Conservation (phyloP, 306 rosid species). For the barrel medic (Medicago truncatula) region DNA sequence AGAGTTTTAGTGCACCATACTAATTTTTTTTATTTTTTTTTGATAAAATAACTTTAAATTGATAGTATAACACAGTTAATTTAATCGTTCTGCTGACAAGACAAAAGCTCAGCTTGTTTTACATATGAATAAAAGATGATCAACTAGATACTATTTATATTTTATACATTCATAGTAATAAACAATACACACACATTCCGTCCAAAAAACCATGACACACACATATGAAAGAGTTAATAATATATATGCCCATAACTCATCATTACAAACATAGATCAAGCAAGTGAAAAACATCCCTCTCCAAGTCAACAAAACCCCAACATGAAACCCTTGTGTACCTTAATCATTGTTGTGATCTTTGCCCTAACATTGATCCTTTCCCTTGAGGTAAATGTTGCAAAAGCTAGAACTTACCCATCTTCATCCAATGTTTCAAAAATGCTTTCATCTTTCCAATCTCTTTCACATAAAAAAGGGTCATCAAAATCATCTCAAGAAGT, state of each 20-base stretch:
- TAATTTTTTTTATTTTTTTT: no score
- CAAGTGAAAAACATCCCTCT: constrained; percentile 50
- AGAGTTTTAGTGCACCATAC: no score
- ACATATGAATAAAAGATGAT: no score
- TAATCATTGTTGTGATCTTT: constrained; percentile 50
- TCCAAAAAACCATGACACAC: not conserved
- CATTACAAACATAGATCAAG: constrained; percentile 49
- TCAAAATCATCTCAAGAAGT: constrained; percentile 39
- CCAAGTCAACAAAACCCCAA: constrained; percentile 58
- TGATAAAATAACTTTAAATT: no score
- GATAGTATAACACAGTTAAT: no score
- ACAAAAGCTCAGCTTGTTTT: no score
- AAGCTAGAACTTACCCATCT: constrained; percentile 56
- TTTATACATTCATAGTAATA: no score
- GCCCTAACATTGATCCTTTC: constrained; percentile 57
- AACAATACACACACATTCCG: no score
- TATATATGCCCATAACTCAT: constrained; percentile 41
- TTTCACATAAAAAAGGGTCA: constrained; percentile 32
- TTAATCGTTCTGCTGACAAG: no score
- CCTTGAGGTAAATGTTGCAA: constrained; percentile 37
- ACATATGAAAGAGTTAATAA: not conserved
- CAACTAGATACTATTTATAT: no score
- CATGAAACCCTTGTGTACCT: constrained; percentile 61
- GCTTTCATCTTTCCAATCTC: constrained; percentile 41
- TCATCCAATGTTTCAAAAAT: constrained; percentile 43